phyloP scores from a whole-genome alignment of 257 asterid species.

The Solanum ossicruentum region DNA sequence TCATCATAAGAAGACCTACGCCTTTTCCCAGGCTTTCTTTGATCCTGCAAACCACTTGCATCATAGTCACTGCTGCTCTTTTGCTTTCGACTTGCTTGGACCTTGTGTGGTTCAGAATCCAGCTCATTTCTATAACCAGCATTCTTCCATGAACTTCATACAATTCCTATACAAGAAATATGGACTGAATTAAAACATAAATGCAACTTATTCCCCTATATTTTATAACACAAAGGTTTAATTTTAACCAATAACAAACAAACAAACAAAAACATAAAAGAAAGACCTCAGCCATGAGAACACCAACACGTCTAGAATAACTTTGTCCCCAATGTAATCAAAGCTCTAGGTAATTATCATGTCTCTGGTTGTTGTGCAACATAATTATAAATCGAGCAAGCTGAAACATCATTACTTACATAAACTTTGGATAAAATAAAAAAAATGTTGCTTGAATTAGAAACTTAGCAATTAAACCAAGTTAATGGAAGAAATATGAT shows the following conservation, averaged over 20 bases:
- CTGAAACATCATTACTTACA: background rate
- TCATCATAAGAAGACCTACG: background rate
- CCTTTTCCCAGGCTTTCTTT: background rate
- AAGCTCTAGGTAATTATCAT: conserved; percentile 20
- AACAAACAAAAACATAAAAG: conserved; percentile 24
- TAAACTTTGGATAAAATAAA: background rate
- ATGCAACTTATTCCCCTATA: background rate
- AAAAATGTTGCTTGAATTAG: too few relatives aligned
- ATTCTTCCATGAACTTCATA: conserved; percentile 10
- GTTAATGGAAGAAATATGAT: too few relatives aligned
- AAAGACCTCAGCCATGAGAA: conserved; percentile 68
- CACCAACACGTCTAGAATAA: conserved; percentile 40
- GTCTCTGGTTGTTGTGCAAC: conserved; percentile 15
- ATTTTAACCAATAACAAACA: background rate
- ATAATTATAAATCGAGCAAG: conserved; percentile 14
- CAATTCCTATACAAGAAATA: conserved; percentile 29
- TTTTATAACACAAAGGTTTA: background rate
- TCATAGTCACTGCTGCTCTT: background rate
- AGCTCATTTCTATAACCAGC: conserved; percentile 10
- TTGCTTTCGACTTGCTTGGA: conserved; percentile 10
- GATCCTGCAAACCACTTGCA: background rate
- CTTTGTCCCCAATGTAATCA: conserved; percentile 3
- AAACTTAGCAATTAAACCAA: too few relatives aligned
- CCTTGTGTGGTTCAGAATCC: background rate
- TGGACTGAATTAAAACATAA: background rate